Conservation (phyloP, 331 rosid species). For the Dryas integrifolia region DNA sequence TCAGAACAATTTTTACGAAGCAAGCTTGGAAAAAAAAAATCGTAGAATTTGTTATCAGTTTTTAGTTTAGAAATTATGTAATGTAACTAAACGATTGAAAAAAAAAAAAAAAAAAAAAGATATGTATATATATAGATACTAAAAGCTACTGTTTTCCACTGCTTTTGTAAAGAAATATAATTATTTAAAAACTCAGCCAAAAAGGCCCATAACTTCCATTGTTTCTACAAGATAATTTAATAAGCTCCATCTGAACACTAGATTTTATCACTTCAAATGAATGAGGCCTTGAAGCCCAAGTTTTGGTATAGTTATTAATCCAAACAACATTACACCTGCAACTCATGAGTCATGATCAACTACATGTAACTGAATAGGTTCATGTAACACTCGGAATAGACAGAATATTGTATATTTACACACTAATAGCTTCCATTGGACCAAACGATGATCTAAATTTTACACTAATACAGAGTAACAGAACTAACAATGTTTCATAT, state of each 20-base stretch:
- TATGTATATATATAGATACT: no score
- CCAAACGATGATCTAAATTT: not conserved
- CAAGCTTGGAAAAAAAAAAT: not conserved
- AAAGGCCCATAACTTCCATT: slow-evolving; percentile 6
- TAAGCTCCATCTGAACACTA: slow-evolving; percentile 1
- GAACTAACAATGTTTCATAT: not conserved
- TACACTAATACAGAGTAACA: not conserved
- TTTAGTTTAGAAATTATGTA: not conserved
- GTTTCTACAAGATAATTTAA: slow-evolving; percentile 27
- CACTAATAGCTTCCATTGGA: not conserved
- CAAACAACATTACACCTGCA: not conserved
- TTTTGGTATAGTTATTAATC: not conserved
- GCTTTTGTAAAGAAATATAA: not conserved
- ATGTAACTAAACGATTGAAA: not conserved
- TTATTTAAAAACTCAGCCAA: not conserved
- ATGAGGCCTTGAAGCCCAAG: not conserved
- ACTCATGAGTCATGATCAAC: not conserved
- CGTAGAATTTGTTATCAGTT: not conserved
- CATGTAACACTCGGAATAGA: not conserved
- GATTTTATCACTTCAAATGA: not conserved
- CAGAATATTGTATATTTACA: not conserved
- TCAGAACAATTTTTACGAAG: not conserved
- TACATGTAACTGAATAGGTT: not conserved
- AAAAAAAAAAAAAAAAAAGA: no score
- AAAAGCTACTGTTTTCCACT: not conserved